Conservation (phyloP, 2,329 filamentous ascomycete species). For the Colletotrichum tropicale region DNA sequence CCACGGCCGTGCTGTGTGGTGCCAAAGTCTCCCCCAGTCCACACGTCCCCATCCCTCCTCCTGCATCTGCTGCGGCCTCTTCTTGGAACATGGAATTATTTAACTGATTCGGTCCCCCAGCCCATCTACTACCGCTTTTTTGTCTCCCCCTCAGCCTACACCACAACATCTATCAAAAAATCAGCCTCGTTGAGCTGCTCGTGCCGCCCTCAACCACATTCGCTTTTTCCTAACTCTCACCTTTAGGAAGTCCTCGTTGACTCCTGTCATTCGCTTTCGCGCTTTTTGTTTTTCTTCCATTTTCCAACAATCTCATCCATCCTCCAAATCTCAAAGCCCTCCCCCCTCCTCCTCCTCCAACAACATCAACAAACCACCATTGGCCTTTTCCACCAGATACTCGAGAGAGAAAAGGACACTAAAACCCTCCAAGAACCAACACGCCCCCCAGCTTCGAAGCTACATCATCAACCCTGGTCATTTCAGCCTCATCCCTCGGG, state of each 20-base stretch:
- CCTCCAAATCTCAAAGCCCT: constrained; percentile 22
- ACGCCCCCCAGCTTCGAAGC: neutral
- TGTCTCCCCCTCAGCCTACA: constrained; percentile 35
- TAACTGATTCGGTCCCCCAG: constrained; percentile 33
- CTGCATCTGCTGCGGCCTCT: constrained; percentile 5
- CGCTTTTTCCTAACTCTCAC: constrained; percentile 49
- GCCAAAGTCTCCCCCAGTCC: neutral
- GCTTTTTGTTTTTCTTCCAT: constrained; percentile 50
- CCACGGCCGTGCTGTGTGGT: neutral
- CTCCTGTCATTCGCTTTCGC: constrained; percentile 77
- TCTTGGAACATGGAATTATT: constrained; percentile 14
- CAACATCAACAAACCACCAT: constrained; percentile 24
- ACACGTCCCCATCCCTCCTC: neutral
- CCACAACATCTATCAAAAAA: constrained; percentile 9
- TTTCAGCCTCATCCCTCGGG: neutral
- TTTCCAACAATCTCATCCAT: constrained; percentile 25
- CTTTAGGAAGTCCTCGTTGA: constrained; percentile 74
- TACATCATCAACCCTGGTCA: constrained; percentile 3
- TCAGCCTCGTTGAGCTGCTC: constrained; percentile 21
- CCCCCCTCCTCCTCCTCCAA: constrained; percentile 3
- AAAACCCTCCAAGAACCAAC: neutral
- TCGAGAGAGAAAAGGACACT: constrained; percentile 4
- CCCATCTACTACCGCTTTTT: constrained; percentile 38
- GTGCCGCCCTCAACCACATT: constrained; percentile 39
- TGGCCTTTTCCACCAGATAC: constrained; percentile 20